Base-by-base conservation (phyloP, 495 filamentous ascomycete species). In the Zalerion maritima region DNA sequence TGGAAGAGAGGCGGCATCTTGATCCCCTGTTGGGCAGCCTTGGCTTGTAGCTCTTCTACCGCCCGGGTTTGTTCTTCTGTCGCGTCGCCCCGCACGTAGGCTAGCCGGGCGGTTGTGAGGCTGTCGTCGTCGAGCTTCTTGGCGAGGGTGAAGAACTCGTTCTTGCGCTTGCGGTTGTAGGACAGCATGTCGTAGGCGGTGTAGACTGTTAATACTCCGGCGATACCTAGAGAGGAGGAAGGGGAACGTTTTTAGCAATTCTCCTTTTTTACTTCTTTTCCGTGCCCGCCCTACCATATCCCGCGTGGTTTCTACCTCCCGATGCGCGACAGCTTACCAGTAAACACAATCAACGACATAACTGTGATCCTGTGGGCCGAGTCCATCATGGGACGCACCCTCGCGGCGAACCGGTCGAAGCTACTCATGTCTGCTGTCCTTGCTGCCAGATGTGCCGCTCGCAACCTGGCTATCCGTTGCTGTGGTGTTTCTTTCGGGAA, bases 391-490 rank as follows among this genome's bases (percentile, higher is more conserved):
- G 67, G 56, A 24, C 89, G 54, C 19, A 84, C 80, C 13, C 55
- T 47, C 21, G 74, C 62, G 34, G 92, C 65, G 26, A 80, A 47
- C 32, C 57, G 55, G 50, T 96, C 87, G 41, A 85, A 67, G 12
- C 53, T 57, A 9, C 70, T 71, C 19, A 73, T 54, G 53, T 75
- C 60, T 21, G 73, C 74, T 43, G 67, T 52, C 54, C 72, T 70
- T 9, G 81, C 75, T 21, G 67, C 65, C 34, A 68, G 64, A 33
- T 86, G 81, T 29, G 81, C 80, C 21, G 78, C 81, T 41, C 91
- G 70, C 40, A 97, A 62, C 34, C 89, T 73, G 31, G 73, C 72
- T 18, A 97, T 83, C 49, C 89, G 89, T 59, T 96, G 70, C 47
- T 81, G 74, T 16, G 91, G 77, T 1, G 87, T 93, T 58, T 97